Evolutionary conservation across 2,329 filamentous ascomycete genomes (phyloP).

Genomic region (Gliomastix tumulicola): DNA sequence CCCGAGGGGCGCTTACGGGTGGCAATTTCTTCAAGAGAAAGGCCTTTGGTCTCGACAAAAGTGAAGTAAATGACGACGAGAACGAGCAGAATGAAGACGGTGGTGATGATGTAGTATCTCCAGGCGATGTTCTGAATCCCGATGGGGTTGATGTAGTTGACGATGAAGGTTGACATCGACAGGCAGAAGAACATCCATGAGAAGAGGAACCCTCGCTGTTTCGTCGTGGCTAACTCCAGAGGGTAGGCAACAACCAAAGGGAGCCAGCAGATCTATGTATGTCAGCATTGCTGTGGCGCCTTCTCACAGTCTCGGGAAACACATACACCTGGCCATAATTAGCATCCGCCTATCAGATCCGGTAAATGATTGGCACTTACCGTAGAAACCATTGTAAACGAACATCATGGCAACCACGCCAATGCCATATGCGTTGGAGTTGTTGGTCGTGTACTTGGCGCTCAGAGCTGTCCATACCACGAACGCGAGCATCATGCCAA

Average conservation of each 20-base stretch:
- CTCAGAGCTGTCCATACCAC: conserved; percentile 16
- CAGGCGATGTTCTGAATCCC: conserved; percentile 31
- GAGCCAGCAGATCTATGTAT: conserved; percentile 5
- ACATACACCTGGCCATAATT: no score
- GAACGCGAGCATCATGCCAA: conserved; percentile 22
- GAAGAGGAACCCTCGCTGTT: conserved; percentile 2
- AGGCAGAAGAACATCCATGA: neutral
- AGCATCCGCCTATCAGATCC: no score
- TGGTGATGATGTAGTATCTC: conserved; percentile 16
- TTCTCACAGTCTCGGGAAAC: no score
- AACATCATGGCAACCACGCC: conserved; percentile 25
- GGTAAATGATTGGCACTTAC: no score
- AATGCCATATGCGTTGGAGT: conserved; percentile 9
- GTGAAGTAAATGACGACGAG: conserved; percentile 22
- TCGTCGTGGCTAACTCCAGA: conserved; percentile 12
- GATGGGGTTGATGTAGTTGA: conserved; percentile 16
- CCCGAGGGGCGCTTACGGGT: no score
- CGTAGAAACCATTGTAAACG: conserved; percentile 17
- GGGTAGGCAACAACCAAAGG: conserved; percentile 5
- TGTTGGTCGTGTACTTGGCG: conserved; percentile 5
- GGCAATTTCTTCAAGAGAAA: conserved; percentile 42
- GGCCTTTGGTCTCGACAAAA: conserved; percentile 41
- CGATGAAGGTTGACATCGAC: conserved; percentile 21
- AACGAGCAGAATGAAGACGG: conserved; percentile 3
- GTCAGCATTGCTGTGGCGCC: no score